Percentiles rank a stretch among this genome's conserved stretches.
Evolutionary conservation across 2,329 filamentous ascomycete genomes (phyloP).

Genomic region (Fusarium sp.): DNA sequence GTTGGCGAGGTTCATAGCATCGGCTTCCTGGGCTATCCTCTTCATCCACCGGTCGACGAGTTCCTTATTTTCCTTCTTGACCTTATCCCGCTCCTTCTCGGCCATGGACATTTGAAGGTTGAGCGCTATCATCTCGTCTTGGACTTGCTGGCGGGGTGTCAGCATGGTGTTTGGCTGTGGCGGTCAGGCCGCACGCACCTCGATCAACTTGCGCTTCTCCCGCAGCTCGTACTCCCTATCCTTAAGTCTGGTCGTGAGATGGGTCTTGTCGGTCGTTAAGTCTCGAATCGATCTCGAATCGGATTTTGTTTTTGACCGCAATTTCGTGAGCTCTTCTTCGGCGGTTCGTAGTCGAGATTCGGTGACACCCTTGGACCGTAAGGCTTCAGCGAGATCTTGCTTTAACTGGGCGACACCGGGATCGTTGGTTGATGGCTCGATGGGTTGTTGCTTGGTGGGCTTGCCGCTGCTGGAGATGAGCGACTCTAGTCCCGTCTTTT

Average conservation of each 20-base stretch:
- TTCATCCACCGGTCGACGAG: constrained; percentile 93
- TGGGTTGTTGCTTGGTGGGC: constrained; percentile 25
- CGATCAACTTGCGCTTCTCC: constrained; percentile 85
- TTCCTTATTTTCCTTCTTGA: constrained; percentile 87
- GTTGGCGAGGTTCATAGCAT: constrained; percentile 82
- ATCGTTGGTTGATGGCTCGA: constrained; percentile 44
- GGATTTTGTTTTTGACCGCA: constrained; percentile 70
- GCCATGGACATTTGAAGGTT: constrained; percentile 90
- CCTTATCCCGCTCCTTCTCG: constrained; percentile 78
- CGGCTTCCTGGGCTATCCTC: constrained; percentile 85
- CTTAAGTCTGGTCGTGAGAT: constrained; percentile 74
- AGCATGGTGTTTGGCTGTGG: background rate
- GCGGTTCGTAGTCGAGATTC: constrained; percentile 72
- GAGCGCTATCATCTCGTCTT: constrained; percentile 91
- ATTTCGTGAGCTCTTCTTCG: constrained; percentile 71
- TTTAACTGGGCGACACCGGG: constrained; percentile 64
- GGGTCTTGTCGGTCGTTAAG: constrained; percentile 71
- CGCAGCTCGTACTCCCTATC: constrained; percentile 88
- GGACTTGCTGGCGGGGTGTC: constrained; percentile 71
- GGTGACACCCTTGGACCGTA: constrained; percentile 78
- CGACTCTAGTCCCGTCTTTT: constrained; percentile 59
- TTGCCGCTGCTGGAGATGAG: constrained; percentile 42
- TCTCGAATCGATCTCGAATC: constrained; percentile 72
- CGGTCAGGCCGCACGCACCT: constrained; percentile 59
- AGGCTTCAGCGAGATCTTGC: constrained; percentile 79